Base-by-base conservation (phyloP, 139 green algal genomes). In the Tetradesmus lagerheimii region DNA sequence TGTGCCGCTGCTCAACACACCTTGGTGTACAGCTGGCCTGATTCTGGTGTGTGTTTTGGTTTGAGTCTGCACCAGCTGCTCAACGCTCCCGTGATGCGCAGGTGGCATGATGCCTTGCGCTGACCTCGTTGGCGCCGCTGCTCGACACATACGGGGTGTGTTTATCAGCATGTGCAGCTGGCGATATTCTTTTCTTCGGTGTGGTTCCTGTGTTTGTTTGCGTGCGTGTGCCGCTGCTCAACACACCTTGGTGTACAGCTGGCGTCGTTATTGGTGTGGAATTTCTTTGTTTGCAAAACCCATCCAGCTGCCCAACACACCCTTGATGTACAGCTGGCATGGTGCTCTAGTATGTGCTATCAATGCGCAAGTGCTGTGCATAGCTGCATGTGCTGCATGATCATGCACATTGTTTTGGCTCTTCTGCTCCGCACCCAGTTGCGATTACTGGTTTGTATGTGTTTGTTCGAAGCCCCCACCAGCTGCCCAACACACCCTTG, bases 401-500 rank as follows among this genome's bases (percentile, higher is more conserved):
- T n/a, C n/a, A n/a, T n/a, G n/a, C n/a, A n/a, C n/a, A n/a, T n/a
- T n/a, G n/a, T n/a, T n/a, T n/a, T n/a, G n/a, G n/a, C n/a, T n/a
- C n/a, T n/a, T n/a, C n/a, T n/a, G n/a, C n/a, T n/a, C n/a, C n/a
- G n/a, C n/a, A n/a, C 29, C 12, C 11, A 16, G 11, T n/a, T 0
- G n/a, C 27, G 39, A 38, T 14, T 15, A 39, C 4, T 20, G 67
- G 9, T 3, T 8, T 23, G n/a, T 27, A 39, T 14, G 67, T 78
- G 9, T 38, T n/a, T n/a, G n/a, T n/a, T n/a, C n/a, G n/a, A n/a
- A n/a, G n/a, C n/a, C n/a, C n/a, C 5, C 37, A 43, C 35, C 27
- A n/a, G 20, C 77, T 87, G 81, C 81, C 77, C 53, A 87, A 87
- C 81, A 87, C 81, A 87, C 81, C 81, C 53, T 87, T 74, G 81